Base-by-base conservation (phyloP, 441 rosid species). In the Raphanus hybrid region DNA sequence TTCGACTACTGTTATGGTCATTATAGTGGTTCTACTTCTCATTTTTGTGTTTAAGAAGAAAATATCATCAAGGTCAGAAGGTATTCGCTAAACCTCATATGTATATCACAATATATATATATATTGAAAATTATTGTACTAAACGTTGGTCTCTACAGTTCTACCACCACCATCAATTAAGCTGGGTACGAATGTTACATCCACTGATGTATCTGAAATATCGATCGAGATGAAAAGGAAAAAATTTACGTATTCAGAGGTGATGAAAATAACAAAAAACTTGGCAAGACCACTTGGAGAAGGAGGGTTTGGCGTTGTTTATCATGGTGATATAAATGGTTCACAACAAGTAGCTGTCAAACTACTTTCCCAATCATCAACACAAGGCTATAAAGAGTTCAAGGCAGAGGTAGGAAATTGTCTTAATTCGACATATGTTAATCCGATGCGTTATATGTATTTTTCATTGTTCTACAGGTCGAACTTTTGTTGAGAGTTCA, bases 291-390 rank as follows among this genome's bases (percentile, higher is more conserved):
- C 78, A 3, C 29, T 77, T 1, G 85, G 87, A 0, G 70, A 74
- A 66, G 82, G 85, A 69, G 85, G 84, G 3, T 82, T 84, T 63
- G 84, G 84, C 2, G 35, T 70, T 0, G 84, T 84, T 12, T 84
- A 79, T 75, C 78, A 66, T 4, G 83, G 83, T 26, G 16, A 3
- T 69, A n/a, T 79, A 5, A 18, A 67, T 18, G 70, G 45, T 2
- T 43, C 62, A 18, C 73, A 70, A 2, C 41, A 81, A 58, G 86
- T 76, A 8, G 85, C 82, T 0, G 86, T 84, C 5, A 84, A 84
- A 58, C 48, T 84, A 78, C 78, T 84, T 1, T 79, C 85, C n/a
- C 7, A 39, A 41, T 62, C 87, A 67, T 82, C 85, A 41, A 15
- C 41, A n/a, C 80, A 84, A 77, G 82, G 87, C 18, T 74, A 74